These are phyloP conservation scores for Dactylella cylindrospora DNA, from an alignment of 2,329 filamentous ascomycete species.

Conservation along the genomic window DNA sequence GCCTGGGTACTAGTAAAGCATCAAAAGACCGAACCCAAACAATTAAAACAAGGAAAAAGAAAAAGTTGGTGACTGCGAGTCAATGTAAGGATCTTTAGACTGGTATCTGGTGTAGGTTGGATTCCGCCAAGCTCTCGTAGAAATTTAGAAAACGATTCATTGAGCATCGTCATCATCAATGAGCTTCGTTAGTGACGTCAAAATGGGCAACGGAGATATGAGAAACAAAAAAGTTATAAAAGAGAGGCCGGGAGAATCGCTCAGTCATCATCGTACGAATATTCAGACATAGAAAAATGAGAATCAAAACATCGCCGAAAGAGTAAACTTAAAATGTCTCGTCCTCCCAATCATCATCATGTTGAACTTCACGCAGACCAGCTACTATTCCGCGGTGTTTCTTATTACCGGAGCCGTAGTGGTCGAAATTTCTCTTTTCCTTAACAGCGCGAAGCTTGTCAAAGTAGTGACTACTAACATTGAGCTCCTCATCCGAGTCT, in stretches of 20 bases:
- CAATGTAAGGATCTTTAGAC: no score
- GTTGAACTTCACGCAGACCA: slow-evolving; percentile 12
- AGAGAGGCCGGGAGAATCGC: slow-evolving; percentile 1
- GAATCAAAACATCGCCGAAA: neutral
- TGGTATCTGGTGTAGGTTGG: slow-evolving; percentile 13
- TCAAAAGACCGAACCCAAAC: neutral
- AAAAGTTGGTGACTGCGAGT: neutral
- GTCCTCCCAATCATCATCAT: slow-evolving; percentile 40
- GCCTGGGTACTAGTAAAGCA: neutral
- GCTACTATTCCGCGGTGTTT: slow-evolving; percentile 26
- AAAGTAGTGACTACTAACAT: slow-evolving; percentile 38
- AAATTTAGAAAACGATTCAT: slow-evolving; percentile 41
- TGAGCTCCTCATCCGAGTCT: slow-evolving; percentile 45
- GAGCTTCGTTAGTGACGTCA: slow-evolving; percentile 34
- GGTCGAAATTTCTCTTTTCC: slow-evolving; percentile 34
- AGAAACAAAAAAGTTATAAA: slow-evolving; percentile 4
- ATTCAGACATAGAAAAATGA: neutral
- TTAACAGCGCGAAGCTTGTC: slow-evolving; percentile 38
- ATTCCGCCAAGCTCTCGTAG: slow-evolving; percentile 16
- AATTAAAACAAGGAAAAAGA: neutral
- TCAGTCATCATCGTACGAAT: slow-evolving; percentile 3
- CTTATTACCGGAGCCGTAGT: slow-evolving; percentile 19
- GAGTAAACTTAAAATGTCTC: slow-evolving; percentile 19
- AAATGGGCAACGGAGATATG: slow-evolving; percentile 1
- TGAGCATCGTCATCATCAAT: slow-evolving; percentile 42